Conservation (phyloP, 306 rosid genomes). For the Casuarina equisetifolia region DNA sequence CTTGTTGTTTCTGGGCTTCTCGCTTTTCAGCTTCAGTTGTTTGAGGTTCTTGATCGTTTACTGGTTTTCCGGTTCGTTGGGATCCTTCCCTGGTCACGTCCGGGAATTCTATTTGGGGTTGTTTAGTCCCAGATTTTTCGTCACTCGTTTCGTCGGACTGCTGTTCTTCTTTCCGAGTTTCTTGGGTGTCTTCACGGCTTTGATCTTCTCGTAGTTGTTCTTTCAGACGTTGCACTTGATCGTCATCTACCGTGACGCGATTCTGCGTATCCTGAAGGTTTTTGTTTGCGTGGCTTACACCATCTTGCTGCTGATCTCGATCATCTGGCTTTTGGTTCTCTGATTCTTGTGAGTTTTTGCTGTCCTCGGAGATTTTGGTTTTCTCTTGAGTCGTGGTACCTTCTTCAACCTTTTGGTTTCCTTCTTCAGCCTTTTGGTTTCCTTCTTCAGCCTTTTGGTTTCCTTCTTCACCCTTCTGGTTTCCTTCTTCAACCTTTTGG, state of each 20-base stretch:
- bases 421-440: neutral
- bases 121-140: slow-evolving; percentile 36
- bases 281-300: neutral
- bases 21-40: slow-evolving; percentile 19
- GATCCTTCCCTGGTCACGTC: slow-evolving; percentile 15
- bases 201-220: slow-evolving; percentile 8
- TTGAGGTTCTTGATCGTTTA: slow-evolving; percentile 9
- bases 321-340: slow-evolving; percentile 24
- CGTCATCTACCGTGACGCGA: neutral
- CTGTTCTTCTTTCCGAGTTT: slow-evolving; percentile 31
- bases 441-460: too few relatives aligned
- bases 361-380: slow-evolving; percentile 1
- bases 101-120: slow-evolving; percentile 19
- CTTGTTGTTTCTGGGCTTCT: slow-evolving; percentile 17
- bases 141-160: slow-evolving; percentile 29
- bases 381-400: slow-evolving; percentile 15
- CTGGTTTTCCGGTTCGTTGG: slow-evolving; percentile 12
- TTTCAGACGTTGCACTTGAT: slow-evolving; percentile 5
- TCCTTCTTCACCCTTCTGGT: too few relatives aligned
- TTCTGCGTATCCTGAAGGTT: slow-evolving; percentile 26
- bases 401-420: slow-evolving; percentile 26
- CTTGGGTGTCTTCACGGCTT: slow-evolving; percentile 12
- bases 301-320: slow-evolving; percentile 20
- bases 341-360: slow-evolving; percentile 15
- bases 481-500: too few relatives aligned